Percentiles rank a stretch among this genome's conserved stretches.
phyloP scores from a whole-genome alignment of 495 filamentous ascomycete genomes.

The Amniculicola lignicola region DNA sequence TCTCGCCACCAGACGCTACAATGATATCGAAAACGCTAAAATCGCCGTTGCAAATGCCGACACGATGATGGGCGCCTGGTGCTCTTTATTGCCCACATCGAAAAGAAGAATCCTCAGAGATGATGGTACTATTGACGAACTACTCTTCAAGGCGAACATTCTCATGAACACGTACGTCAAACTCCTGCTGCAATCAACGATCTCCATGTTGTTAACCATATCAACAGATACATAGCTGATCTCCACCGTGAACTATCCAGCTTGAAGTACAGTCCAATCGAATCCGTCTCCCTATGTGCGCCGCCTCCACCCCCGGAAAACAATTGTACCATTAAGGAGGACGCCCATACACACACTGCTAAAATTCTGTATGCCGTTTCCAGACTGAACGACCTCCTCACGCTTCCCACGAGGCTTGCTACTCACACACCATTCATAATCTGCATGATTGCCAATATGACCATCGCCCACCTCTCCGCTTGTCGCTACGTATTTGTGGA shows the following conservation, averaged over 20 bases:
- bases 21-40: constrained; percentile 17
- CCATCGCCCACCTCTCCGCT: constrained; percentile 32
- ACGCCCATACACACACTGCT: constrained; percentile 25
- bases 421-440: constrained; percentile 32
- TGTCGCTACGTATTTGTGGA: constrained; percentile 27
- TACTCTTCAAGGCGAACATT: constrained; percentile 29
- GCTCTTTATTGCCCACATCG: constrained; percentile 15
- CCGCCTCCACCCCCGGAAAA: constrained; percentile 27
- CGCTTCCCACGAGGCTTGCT: constrained; percentile 16
- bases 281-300: constrained; percentile 26
- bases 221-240: constrained; percentile 23
- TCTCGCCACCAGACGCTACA: background rate
- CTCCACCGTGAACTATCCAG: constrained; percentile 26
- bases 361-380: constrained; percentile 24
- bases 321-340: constrained; percentile 13
- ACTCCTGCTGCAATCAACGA: background rate
- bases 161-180: constrained; percentile 20
- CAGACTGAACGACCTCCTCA: constrained; percentile 27
- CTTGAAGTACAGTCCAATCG: constrained; percentile 18
- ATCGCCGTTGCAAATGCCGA: constrained; percentile 19
- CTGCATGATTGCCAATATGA: constrained; percentile 29
- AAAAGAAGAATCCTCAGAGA: constrained; percentile 23
- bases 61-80: constrained; percentile 22
- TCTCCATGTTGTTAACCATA: background rate
- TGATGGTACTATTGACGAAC: constrained; percentile 27